Evolutionary conservation across 192 early-diverging fungal genomes (phyloP), one percentile per base, ranked within the genome.

Genomic region (Geranomyces michiganensis): DNA sequence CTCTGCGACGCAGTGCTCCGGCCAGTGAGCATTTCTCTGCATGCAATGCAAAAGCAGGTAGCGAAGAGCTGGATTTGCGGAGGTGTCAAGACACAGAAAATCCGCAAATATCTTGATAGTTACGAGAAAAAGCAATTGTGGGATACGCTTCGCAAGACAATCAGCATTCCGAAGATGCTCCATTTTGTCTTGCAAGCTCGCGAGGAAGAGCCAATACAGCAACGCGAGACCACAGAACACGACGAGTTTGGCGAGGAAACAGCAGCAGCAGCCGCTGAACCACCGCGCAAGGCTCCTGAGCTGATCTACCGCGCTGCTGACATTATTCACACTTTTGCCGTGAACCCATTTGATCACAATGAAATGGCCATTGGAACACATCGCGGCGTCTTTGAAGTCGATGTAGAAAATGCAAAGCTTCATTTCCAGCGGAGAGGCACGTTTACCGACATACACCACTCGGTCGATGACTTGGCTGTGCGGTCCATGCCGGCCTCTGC

Each of bases 381-480:
- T 62, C 80, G 81, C 0, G 85, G 83, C 32, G 86, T 94, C 51
- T 79, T 80, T 26, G 92, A 94, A 77, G 77, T 94, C 66, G 91
- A 94, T 64, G 56, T 91, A 10, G 81, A 76, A 13, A 76, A 78
- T 49, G 82, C 84, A 1, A 59, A 76, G 32, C 64, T 75, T 17
- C 82, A 75, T 36, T 75, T 77, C 61, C 53, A 73, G 55, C 33
- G 74, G 12, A 6, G 61, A 30, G 74, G 67, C 17, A 71, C 70
- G 17, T 68, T 73, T 62, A 63, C 61, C 47, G 44, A 69, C 19
- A 60, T 53, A 48, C 29, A 14, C 9, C 62, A 74, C 43, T 78
- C 77, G 22, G 78, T 79, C 15, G 76, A 77, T 67, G 78, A 74
- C 60, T 59, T 75, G 43, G 65, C 67, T 27, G 27, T 81, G 59